These are phyloP conservation scores for Candida sanyaensis DNA, from an alignment of 1,139 yeast genomes.

Conservation along the genomic window DNA sequence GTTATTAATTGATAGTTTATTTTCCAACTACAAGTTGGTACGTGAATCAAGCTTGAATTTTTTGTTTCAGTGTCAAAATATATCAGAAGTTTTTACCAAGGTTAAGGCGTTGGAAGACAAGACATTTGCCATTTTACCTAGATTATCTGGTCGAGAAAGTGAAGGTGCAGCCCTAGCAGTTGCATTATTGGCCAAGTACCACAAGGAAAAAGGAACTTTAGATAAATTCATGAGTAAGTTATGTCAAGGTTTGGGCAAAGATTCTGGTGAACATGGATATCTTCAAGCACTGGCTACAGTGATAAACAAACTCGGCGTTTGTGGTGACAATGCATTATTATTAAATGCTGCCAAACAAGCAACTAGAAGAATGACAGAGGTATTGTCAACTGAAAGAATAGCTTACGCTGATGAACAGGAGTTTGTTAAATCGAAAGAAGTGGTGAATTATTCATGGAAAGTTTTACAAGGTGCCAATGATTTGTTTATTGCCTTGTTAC, in stretches of 20 bases:
- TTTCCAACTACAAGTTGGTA: conserved; percentile 76
- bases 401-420: conserved; percentile 11
- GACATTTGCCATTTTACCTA: conserved; percentile 48
- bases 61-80: conserved; percentile 40
- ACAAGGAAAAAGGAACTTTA: conserved; percentile 1
- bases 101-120: conserved; percentile 27
- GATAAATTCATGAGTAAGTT: conserved; percentile 3
- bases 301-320: neutral
- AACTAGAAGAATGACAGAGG: conserved; percentile 22
- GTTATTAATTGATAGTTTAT: conserved; percentile 58
- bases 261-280: conserved; percentile 8
- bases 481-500: conserved; percentile 30
- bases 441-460: conserved; percentile 80
- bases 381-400: conserved; percentile 43
- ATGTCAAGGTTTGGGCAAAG: conserved; percentile 1
- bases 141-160: conserved; percentile 68
- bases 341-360: conserved; percentile 7
- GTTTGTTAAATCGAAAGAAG: conserved; percentile 44
- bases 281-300: conserved; percentile 6
- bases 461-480: conserved; percentile 75
- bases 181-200: conserved; percentile 9
- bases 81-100: conserved; percentile 4
- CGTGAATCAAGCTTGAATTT: conserved; percentile 53
- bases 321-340: neutral
- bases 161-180: conserved; percentile 73